These are phyloP conservation scores for Helotiales sp. DNA, from an alignment of 2,329 filamentous ascomycete genomes.

Conservation along the genomic window DNA sequence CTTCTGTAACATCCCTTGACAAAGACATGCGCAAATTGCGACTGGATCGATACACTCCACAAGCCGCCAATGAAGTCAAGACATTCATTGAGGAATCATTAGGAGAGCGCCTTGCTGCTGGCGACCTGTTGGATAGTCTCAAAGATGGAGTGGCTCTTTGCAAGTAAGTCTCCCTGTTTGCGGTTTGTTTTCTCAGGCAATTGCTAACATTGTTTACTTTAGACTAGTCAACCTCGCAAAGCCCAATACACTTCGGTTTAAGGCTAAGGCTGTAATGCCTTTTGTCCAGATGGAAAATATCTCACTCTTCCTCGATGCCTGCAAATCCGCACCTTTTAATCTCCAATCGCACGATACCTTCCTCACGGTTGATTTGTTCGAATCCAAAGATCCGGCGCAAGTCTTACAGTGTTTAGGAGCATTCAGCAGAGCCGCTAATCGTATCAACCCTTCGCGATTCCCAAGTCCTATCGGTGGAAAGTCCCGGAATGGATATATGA, in stretches of 20 bases:
- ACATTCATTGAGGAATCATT: constrained; percentile 85
- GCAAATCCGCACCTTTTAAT: constrained; percentile 82
- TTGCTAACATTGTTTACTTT: constrained; percentile 26
- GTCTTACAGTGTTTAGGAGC: constrained; percentile 90
- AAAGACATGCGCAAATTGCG: constrained; percentile 94
- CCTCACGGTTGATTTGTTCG: constrained; percentile 94
- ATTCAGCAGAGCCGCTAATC: constrained; percentile 86
- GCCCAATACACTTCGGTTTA: constrained; percentile 84
- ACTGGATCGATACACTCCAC: constrained; percentile 89
- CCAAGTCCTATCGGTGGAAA: constrained; percentile 78
- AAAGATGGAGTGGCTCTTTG: constrained; percentile 93
- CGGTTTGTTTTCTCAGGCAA: constrained; percentile 4
- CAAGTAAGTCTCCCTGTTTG: constrained; percentile 66
- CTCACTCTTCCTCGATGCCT: constrained; percentile 89
- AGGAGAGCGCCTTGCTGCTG: constrained; percentile 71
- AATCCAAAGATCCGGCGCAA: constrained; percentile 93
- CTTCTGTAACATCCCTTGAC: constrained; percentile 90
- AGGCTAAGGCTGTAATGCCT: constrained; percentile 83
- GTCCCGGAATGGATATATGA: constrained; percentile 60
- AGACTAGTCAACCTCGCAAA: constrained; percentile 80
- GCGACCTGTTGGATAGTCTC: constrained; percentile 82
- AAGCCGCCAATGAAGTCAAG: constrained; percentile 83
- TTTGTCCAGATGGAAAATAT: constrained; percentile 99
- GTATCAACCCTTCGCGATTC: constrained; percentile 74
- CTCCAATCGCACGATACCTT: constrained; percentile 95